Evolutionary conservation across 2,329 filamentous ascomycete genomes (phyloP), one percentile per base, ranked within the genome.

Genomic region (Xylaria sp.): DNA sequence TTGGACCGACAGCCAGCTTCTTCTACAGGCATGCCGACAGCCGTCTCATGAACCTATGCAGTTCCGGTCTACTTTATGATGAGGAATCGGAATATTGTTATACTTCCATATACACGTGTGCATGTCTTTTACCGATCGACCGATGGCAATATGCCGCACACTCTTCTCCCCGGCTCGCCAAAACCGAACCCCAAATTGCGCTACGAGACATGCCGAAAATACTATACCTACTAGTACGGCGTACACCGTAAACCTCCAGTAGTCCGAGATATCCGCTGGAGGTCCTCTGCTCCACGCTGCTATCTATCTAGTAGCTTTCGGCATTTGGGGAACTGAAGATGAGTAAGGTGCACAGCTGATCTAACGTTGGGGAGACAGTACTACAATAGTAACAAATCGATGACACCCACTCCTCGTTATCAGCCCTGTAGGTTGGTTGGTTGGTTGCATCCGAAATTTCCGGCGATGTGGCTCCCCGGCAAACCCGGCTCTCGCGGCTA

Each of bases 391-490:
- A 44, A 44, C 13, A 44, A 44, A 44, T 44, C 41, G 41, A 44
- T 44, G 41, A 44, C 41, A 44, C 41, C 50, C 25, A 18, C 50
- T 12, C 18, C 15, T 12, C 28, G 28, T 20, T 34, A 34, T 31
- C 54, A 66, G 52, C 58, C 58, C 63, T 63, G 58, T 54, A 23
- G 20, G 10, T 28, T 2, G 23, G 23, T 25, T 25, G 23, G 23
- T 28, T 28, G 28, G 28, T 41, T 58, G 51, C 63, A 63, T 66
- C 67, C 67, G 67, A 69, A 54, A 39, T 46, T 63, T 59, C 67
- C 67, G 63, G 58, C 20, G 57, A n/a, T 59, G 58, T 57, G 66
- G 66, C 66, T 62, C 67, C 28, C 28, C 52, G 51, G 63, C 58
- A 64, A 56, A 62, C 63, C 50, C 57, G 61, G 62, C 57, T 66